These are phyloP conservation scores for Lasiosphaeria miniovina DNA, from an alignment of 495 filamentous ascomycete species.

Conservation along the genomic window DNA sequence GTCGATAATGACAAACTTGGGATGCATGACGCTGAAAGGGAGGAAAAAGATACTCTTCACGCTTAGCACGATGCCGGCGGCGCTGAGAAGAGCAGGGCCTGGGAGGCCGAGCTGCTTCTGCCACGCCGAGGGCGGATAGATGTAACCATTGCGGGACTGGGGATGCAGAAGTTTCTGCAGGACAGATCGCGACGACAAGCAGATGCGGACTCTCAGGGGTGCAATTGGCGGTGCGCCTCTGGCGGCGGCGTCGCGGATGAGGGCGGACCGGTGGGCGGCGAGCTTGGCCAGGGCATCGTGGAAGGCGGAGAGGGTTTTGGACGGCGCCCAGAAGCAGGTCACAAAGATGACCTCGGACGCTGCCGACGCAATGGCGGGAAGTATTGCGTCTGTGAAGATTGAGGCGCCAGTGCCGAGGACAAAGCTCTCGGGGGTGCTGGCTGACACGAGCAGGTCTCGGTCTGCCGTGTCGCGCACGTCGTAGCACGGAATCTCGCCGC, in stretches of 20 bases:
- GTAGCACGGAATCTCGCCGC: slow-evolving; percentile 19
- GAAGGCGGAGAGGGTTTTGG: slow-evolving; percentile 50
- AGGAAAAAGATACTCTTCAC: slow-evolving; percentile 70
- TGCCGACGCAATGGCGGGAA: slow-evolving; percentile 56
- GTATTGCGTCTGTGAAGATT: slow-evolving; percentile 49
- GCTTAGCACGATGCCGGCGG: slow-evolving; percentile 54
- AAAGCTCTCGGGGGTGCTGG: slow-evolving; percentile 46
- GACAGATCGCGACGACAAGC: slow-evolving; percentile 64
- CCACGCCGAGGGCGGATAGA: slow-evolving; percentile 58
- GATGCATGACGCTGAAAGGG: slow-evolving; percentile 74
- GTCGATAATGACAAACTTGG: slow-evolving; percentile 72
- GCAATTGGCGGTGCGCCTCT: slow-evolving; percentile 8
- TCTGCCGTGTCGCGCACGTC: slow-evolving; percentile 25
- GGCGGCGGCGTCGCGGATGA: slow-evolving; percentile 17
- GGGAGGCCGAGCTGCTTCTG: slow-evolving; percentile 57
- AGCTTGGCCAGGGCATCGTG: slow-evolving; percentile 48
- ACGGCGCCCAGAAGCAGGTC: slow-evolving; percentile 74
- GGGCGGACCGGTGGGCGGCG: slow-evolving; percentile 37
- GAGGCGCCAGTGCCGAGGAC: slow-evolving; percentile 56
- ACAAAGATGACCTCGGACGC: slow-evolving; percentile 64
- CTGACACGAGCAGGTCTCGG: slow-evolving; percentile 41
- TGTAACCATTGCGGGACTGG: slow-evolving; percentile 50
- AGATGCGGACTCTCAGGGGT: slow-evolving; percentile 26
- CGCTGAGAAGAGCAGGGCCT: slow-evolving; percentile 41
- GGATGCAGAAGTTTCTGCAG: slow-evolving; percentile 70